phyloP scores from a whole-genome alignment of 768 basidiomycete species.

The Psilocybe cubensis region DNA sequence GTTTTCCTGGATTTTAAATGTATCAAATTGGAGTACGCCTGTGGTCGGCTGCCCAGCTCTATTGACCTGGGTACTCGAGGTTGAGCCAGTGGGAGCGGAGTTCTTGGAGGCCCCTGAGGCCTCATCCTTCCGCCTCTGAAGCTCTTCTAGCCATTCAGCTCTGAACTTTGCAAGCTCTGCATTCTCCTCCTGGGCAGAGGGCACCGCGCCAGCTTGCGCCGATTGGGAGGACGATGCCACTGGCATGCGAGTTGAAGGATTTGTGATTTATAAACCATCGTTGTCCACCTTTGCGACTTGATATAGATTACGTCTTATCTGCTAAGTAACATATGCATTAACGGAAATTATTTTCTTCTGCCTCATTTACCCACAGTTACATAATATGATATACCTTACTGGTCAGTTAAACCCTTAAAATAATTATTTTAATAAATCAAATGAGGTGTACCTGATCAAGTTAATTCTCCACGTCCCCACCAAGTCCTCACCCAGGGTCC shows the following conservation, averaged over 20 bases:
- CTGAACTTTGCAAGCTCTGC: slow-evolving; percentile 73
- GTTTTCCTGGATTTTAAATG: background rate
- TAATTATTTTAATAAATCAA: background rate
- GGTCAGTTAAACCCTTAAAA: background rate
- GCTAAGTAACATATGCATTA: slow-evolving; percentile 21
- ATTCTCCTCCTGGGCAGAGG: slow-evolving; percentile 43
- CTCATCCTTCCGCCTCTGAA: slow-evolving; percentile 45
- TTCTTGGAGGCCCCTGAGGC: background rate
- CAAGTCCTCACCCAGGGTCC: slow-evolving; percentile 1
- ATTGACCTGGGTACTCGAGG: background rate
- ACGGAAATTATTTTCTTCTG: too few species aligned
- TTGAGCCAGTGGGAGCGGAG: background rate
- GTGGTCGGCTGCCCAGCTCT: background rate
- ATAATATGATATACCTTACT: background rate
- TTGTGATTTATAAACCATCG: slow-evolving; percentile 4
- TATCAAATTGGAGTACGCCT: background rate
- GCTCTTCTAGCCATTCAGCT: slow-evolving; percentile 73
- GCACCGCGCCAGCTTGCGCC: slow-evolving; percentile 9
- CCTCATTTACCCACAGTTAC: too few species aligned
- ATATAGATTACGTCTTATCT: slow-evolving; percentile 15
- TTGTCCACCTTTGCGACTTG: slow-evolving; percentile 2
- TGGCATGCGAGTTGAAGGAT: slow-evolving; percentile 24
- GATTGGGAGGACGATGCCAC: slow-evolving; percentile 15
- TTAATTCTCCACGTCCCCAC: slow-evolving; percentile 13
- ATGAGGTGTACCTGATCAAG: slow-evolving; percentile 5